Evolutionary conservation across 805 yeast species (phyloP).

Genomic region (Zygosaccharomyces rouxii): DNA sequence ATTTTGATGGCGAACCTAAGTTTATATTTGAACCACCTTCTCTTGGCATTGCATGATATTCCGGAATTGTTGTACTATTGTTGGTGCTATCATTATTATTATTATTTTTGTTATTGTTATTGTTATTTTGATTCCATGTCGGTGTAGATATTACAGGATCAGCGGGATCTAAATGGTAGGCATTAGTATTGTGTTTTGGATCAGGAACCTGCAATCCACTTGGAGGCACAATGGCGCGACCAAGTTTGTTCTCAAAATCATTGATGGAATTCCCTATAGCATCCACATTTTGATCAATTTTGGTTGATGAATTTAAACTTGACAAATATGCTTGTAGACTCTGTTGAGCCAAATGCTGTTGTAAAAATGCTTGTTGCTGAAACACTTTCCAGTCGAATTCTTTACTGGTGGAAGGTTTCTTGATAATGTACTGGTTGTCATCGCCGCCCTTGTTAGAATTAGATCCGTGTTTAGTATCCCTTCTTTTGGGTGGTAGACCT

Average conservation of each 20-base stretch:
- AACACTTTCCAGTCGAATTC: conserved; percentile 34
- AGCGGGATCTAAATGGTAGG: background rate
- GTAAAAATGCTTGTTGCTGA: conserved; percentile 34
- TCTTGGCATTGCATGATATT: background rate
- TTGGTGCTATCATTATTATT: background rate
- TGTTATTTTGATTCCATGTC: background rate
- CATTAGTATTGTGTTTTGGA: background rate
- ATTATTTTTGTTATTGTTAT: background rate
- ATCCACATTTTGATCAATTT: background rate
- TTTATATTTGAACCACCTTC: conserved; percentile 3
- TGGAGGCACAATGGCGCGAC: background rate
- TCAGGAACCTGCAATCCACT: background rate
- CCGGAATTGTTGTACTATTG: background rate
- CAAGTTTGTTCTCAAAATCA: background rate
- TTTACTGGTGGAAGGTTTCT: conserved; percentile 28
- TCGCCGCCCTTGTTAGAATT: background rate
- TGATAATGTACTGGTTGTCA: conserved; percentile 27
- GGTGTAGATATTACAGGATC: background rate
- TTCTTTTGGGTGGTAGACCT: background rate
- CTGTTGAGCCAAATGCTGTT: conserved; percentile 35
- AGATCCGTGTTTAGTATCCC: background rate
- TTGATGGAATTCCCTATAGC: background rate
- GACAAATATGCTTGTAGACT: conserved; percentile 33
- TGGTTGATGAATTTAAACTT: conserved; percentile 17
- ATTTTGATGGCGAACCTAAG: background rate